Percentiles rank a stretch among this genome's conserved stretches.
phyloP scores from a whole-genome alignment of 169 alveolate genomes.

The Plasmodium yoelii region DNA sequence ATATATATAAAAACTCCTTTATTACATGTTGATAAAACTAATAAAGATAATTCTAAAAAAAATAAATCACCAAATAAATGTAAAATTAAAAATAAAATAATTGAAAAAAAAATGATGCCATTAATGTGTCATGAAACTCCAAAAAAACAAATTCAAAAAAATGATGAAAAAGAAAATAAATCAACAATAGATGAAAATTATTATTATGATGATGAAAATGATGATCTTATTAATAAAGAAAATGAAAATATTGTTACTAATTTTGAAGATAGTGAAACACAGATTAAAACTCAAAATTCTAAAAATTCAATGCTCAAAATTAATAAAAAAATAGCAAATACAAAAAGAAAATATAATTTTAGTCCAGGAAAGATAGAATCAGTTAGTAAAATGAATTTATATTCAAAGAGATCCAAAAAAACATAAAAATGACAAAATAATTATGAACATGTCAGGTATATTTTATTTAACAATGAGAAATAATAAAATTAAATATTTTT shows the following conservation, averaged over 20 bases:
- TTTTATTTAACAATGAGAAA: too few species aligned
- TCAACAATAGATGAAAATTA: constrained; percentile 9
- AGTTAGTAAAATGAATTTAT: neutral
- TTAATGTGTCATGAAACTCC: constrained; percentile 55
- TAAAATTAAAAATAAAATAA: constrained; percentile 19
- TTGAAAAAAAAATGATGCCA: constrained; percentile 1
- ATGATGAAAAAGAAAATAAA: constrained; percentile 9
- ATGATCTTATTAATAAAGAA: too few species aligned
- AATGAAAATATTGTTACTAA: neutral
- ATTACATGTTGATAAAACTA: constrained; percentile 25
- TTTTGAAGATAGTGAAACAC: constrained; percentile 58
- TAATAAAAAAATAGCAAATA: constrained; percentile 51
- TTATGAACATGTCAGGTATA: neutral
- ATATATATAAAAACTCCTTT: constrained; percentile 69
- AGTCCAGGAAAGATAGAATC: constrained; percentile 31
- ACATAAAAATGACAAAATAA: constrained; percentile 5
- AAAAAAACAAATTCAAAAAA: constrained; percentile 25
- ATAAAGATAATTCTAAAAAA: constrained; percentile 20
- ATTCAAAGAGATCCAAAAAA: constrained; percentile 21
- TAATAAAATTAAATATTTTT: neutral
- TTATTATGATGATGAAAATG: too few species aligned
- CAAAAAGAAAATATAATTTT: constrained; percentile 35
- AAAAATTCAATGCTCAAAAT: constrained; percentile 39
- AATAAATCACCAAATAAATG: constrained; percentile 10
- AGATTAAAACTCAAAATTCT: constrained; percentile 6